Conservation (phyloP, 2,329 filamentous ascomycete species). For the Colletotrichum sp. region DNA sequence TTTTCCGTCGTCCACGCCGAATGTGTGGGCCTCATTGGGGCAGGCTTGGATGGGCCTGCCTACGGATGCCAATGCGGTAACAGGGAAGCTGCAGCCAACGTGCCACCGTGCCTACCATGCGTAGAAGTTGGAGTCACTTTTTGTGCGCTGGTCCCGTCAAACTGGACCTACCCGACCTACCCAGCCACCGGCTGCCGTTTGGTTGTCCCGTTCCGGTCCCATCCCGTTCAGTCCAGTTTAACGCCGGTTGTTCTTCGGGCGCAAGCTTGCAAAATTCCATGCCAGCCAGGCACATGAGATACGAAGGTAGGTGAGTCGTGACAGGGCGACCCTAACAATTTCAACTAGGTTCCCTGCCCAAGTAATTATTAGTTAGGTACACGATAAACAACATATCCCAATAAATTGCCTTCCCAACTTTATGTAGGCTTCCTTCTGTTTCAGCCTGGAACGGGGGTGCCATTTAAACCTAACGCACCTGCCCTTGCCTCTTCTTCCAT, state of each 20-base stretch:
- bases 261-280: not conserved
- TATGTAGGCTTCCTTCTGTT: not conserved
- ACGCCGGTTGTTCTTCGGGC: not conserved
- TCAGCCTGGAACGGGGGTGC: not conserved
- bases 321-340: not conserved
- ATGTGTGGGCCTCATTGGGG: not conserved
- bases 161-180: not conserved
- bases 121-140: not conserved
- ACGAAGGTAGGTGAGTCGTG: not conserved
- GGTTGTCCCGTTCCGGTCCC: not conserved
- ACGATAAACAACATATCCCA: not conserved
- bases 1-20: not conserved
- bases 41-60: not conserved
- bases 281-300: not conserved
- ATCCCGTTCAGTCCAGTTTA: not conserved
- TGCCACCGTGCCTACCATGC: not conserved
- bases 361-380: not conserved
- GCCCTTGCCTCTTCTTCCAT: not conserved
- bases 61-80: not conserved
- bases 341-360: not conserved
- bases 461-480: not conserved
- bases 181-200: not conserved
- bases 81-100: not conserved
- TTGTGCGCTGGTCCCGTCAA: not conserved
- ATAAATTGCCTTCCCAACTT: not conserved